Conservation (phyloP, 164 flowering plant genomes). For the Dillenia turbinata region DNA sequence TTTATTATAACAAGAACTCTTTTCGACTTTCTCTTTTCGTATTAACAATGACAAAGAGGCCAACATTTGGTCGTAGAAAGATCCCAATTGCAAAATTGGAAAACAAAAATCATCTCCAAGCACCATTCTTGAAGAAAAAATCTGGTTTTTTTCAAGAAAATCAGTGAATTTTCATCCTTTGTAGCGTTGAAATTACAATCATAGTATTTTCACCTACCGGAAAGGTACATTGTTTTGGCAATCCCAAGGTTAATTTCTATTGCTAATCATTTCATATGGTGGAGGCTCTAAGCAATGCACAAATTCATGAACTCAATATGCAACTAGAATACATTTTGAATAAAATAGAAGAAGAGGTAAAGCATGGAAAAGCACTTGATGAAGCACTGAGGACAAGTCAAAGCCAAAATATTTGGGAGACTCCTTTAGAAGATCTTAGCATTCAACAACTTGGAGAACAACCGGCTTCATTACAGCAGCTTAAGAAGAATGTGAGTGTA, state of each 20-base stretch:
- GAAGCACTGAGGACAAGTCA: conserved; percentile 12
- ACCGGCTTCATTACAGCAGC: conserved; percentile 32
- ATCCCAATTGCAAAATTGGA: conserved; percentile 45
- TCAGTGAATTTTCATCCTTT: conserved; percentile 70
- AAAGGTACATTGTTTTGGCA: conserved; percentile 70
- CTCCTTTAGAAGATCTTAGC: conserved; percentile 36
- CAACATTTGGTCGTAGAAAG: conserved; percentile 58
- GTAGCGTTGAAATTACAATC: conserved; percentile 54
- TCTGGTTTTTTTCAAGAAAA: conserved; percentile 71
- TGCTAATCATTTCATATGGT: conserved; percentile 26
- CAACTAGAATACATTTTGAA: conserved; percentile 29
- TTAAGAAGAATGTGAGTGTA: conserved; percentile 28
- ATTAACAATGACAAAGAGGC: conserved; percentile 26
- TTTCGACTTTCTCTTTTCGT: no score
- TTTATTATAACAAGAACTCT: no score
- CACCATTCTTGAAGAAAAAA: conserved; percentile 73
- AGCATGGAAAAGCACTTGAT: conserved; percentile 26
- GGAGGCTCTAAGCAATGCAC: conserved; percentile 25
- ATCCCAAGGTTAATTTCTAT: conserved; percentile 50
- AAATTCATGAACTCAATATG: conserved; percentile 36
- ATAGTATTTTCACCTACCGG: conserved; percentile 67
- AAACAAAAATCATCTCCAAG: conserved; percentile 42
- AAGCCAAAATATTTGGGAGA: conserved; percentile 45
- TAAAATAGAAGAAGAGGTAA: conserved; percentile 48
- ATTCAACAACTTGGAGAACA: conserved; percentile 32